Conservation (phyloP, 306 rosid species). For the Phaseolus lunatus region DNA sequence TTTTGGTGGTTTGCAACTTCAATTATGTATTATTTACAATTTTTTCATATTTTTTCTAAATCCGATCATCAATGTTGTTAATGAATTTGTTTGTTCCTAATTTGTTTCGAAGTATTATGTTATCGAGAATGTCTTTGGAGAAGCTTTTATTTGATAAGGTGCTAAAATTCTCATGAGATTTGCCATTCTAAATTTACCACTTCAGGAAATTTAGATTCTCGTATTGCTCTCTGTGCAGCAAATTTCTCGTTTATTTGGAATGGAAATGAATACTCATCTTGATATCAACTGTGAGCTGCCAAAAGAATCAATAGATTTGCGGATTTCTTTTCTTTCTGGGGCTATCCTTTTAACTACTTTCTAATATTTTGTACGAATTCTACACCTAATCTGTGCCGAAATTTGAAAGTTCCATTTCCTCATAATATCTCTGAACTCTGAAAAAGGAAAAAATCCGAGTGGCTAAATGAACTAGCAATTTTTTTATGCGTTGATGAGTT, state of each 20-base stretch:
- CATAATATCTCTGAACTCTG: background rate
- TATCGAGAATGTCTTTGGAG: background rate
- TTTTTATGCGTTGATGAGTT: conserved; percentile 36
- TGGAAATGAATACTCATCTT: conserved; percentile 5
- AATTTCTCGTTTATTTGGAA: background rate
- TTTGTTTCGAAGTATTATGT: conserved; percentile 22
- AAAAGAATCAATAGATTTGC: background rate
- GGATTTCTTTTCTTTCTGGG: background rate
- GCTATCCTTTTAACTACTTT: conserved; percentile 7
- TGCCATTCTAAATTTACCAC: conserved; percentile 20
- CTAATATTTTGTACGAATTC: background rate
- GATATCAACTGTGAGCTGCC: conserved; percentile 22
- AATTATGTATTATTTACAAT: background rate
- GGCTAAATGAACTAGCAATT: conserved; percentile 11
- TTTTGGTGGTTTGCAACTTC: conserved; percentile 26
- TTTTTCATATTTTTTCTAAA: conserved; percentile 5
- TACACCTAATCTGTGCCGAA: conserved; percentile 15
- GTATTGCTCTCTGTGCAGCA: conserved; percentile 11
- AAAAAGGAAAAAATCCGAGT: background rate
- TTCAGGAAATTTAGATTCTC: conserved; percentile 39
- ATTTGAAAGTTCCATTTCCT: conserved; percentile 11
- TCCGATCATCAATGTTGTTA: conserved; percentile 37
- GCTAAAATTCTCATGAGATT: conserved; percentile 27
- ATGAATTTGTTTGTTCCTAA: conserved; percentile 1
- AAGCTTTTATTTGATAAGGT: conserved; percentile 13